Evolutionary conservation across 345 rosid genomes (phyloP).

Genomic region (Acer campestre): DNA sequence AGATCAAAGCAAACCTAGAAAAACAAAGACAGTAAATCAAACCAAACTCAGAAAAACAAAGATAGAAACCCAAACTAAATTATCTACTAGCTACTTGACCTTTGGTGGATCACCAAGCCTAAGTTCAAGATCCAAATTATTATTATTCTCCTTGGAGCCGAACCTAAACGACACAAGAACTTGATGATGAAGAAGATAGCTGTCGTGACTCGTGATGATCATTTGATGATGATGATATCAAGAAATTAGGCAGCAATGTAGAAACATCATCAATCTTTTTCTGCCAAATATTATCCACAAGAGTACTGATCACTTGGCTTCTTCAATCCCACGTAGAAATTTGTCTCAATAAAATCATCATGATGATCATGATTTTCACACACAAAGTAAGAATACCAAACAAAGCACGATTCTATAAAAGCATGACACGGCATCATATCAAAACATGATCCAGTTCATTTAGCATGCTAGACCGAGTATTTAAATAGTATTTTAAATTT

Average conservation of each 20-base stretch:
- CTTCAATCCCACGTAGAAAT: conserved; percentile 37
- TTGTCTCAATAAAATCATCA: conserved; percentile 25
- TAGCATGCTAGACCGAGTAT: too few relatives aligned
- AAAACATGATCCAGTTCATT: too few relatives aligned
- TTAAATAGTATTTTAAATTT: too few relatives aligned
- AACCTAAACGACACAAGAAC: conserved; percentile 29
- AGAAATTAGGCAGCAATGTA: conserved; percentile 19
- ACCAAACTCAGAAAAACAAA: too few relatives aligned
- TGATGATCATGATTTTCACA: not conserved
- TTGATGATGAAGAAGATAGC: conserved; percentile 30
- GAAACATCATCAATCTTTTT: conserved; percentile 26
- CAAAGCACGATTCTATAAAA: too few relatives aligned
- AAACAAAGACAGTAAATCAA: too few relatives aligned
- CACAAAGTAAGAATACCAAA: too few relatives aligned
- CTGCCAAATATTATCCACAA: conserved; percentile 11
- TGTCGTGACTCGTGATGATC: conserved; percentile 18
- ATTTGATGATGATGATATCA: conserved; percentile 12
- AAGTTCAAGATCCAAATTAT: conserved; percentile 84
- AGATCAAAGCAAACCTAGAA: too few relatives aligned
- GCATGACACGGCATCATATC: too few relatives aligned
- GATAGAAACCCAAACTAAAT: too few relatives aligned
- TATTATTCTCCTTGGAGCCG: conserved; percentile 41
- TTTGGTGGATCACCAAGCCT: conserved; percentile 68
- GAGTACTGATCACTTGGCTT: conserved; percentile 15
- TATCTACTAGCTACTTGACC: conserved; percentile 36